Percentiles rank a stretch among this genome's conserved stretches.
Evolutionary conservation across 2,329 filamentous ascomycete genomes (phyloP).

Genomic region (Penicillium janthinellum): DNA sequence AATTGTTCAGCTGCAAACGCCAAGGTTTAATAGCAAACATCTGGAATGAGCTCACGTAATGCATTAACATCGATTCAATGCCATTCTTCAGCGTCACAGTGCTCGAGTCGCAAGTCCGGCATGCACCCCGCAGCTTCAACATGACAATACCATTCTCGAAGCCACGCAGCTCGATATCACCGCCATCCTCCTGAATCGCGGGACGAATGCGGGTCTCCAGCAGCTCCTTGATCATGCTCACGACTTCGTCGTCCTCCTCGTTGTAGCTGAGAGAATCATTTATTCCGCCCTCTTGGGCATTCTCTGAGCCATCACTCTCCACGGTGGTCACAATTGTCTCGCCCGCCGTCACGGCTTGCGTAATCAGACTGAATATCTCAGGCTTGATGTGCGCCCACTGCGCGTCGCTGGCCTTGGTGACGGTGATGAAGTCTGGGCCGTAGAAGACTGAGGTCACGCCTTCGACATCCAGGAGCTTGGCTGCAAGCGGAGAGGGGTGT

Average conservation of each 20-base stretch:
- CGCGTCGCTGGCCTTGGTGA: conserved; percentile 83
- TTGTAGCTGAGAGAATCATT: conserved; percentile 78
- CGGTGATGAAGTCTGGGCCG: conserved; percentile 92
- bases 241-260: conserved; percentile 89
- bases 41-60: conserved; percentile 68
- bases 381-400: conserved; percentile 96
- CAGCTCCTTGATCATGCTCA: conserved; percentile 98
- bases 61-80: conserved; percentile 98
- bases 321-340: conserved; percentile 75
- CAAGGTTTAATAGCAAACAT: background rate
- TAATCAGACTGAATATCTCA: conserved; percentile 93
- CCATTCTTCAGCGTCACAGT: conserved; percentile 97
- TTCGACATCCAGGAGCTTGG: conserved; percentile 88
- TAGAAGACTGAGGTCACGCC: conserved; percentile 96
- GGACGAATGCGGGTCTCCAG: conserved; percentile 93
- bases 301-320: conserved; percentile 58
- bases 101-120: conserved; percentile 93
- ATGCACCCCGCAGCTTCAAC: conserved; percentile 87
- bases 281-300: conserved; percentile 52
- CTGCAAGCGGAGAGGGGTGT: conserved; percentile 86
- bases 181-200: conserved; percentile 95
- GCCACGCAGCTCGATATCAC: conserved; percentile 92
- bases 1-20: background rate
- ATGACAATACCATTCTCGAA: conserved; percentile 84
- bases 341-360: conserved; percentile 83